These are phyloP conservation scores for Citrus medica DNA, from an alignment of 345 rosid species.

Conservation along the genomic window DNA sequence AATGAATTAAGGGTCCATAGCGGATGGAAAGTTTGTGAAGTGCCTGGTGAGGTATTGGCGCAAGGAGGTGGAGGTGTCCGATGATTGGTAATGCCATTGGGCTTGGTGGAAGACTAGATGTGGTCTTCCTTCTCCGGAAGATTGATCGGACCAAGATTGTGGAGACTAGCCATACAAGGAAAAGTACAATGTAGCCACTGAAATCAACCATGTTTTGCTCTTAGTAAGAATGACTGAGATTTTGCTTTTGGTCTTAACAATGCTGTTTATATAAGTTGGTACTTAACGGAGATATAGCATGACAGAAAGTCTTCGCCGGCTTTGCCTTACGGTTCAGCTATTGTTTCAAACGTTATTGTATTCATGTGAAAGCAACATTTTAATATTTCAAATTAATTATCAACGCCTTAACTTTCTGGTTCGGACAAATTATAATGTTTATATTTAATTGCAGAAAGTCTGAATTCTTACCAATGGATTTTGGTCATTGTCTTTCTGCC, in stretches of 20 bases:
- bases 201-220: conserved; percentile 22
- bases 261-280: neutral
- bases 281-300: no score
- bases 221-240: neutral
- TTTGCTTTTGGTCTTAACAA: neutral
- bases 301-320: neutral
- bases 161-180: conserved; percentile 39
- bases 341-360: neutral
- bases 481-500: no score
- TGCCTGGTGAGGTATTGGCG: conserved; percentile 57
- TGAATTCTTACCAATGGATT: no score
- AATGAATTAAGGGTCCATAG: conserved; percentile 56
- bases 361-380: neutral
- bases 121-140: conserved; percentile 14
- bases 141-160: conserved; percentile 24
- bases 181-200: conserved; percentile 32
- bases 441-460: no score
- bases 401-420: no score
- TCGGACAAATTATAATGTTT: no score
- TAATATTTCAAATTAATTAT: no score
- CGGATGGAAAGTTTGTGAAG: conserved; percentile 51
- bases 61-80: conserved; percentile 62
- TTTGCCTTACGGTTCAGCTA: neutral
- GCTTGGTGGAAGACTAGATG: conserved; percentile 41
- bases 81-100: conserved; percentile 53